A percentile compares a stretch with the other conserved stretches of the same genome.
Evolutionary conservation across 2,329 filamentous ascomycete genomes (phyloP).

Genomic region (Pseudogymnoascus sp.): DNA sequence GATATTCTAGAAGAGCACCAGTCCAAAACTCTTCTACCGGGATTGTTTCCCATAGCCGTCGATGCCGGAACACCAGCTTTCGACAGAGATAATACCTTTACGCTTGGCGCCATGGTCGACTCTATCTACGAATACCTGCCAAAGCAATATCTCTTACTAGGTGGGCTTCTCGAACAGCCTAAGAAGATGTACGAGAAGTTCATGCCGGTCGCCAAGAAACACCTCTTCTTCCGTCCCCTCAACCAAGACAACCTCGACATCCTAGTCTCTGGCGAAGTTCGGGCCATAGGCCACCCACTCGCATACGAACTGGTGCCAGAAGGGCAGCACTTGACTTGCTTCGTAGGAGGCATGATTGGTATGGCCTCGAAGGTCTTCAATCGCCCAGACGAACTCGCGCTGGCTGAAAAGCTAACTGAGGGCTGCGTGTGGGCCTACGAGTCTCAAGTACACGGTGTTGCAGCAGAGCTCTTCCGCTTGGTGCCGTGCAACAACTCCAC

Average conservation of each 20-base stretch:
- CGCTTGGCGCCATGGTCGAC: conserved; percentile 47
- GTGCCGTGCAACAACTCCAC: conserved; percentile 40
- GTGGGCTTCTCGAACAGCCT: conserved; percentile 46
- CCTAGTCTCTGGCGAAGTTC: conserved; percentile 41
- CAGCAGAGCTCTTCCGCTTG: conserved; percentile 49
- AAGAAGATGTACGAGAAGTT: conserved; percentile 38
- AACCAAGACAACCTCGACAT: conserved; percentile 31
- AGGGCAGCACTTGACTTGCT: conserved; percentile 51
- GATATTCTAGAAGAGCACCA: conserved; percentile 47
- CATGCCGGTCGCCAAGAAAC: conserved; percentile 38
- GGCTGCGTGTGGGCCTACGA: conserved; percentile 64
- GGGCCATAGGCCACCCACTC: conserved; percentile 33
- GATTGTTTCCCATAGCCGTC: conserved; percentile 52
- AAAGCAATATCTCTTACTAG: conserved; percentile 57
- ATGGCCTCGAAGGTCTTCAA: conserved; percentile 56
- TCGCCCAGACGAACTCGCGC: conserved; percentile 50
- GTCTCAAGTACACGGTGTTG: conserved; percentile 50
- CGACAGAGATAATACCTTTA: conserved; percentile 44
- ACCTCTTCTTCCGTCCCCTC: conserved; percentile 37
- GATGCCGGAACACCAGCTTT: conserved; percentile 42
- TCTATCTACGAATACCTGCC: conserved; percentile 58
- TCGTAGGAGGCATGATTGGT: conserved; percentile 62
- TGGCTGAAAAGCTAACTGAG: conserved; percentile 54
- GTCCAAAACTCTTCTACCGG: conserved; percentile 45
- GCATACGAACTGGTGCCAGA: conserved; percentile 44